phyloP scores from a whole-genome alignment of 2,329 filamentous ascomycete genomes.

The Uncinocarpus reesii region DNA sequence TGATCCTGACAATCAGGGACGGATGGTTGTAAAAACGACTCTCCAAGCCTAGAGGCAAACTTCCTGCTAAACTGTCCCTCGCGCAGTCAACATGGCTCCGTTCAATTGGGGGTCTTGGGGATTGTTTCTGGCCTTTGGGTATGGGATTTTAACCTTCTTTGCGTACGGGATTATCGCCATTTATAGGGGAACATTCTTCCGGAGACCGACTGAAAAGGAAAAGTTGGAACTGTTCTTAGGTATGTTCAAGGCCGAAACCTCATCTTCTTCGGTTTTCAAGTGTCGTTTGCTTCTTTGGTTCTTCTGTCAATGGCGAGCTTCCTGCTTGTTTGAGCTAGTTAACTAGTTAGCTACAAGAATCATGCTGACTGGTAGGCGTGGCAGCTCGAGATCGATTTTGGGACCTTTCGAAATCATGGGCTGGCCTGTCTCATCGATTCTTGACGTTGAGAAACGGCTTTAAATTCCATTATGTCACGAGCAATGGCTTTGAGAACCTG shows the following conservation, averaged over 20 bases:
- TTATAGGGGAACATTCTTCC: conserved; percentile 30
- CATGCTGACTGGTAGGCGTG: neutral
- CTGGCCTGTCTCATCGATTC: conserved; percentile 43
- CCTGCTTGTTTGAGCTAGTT: no score
- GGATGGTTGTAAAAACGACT: neutral
- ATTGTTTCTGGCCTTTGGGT: conserved; percentile 19
- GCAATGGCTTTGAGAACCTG: conserved; percentile 22
- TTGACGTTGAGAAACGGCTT: conserved; percentile 40
- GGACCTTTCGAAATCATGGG: conserved; percentile 42
- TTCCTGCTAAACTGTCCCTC: neutral
- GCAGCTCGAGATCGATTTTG: conserved; percentile 45
- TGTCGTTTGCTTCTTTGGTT: no score
- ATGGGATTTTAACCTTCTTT: conserved; percentile 30
- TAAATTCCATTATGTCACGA: conserved; percentile 48
- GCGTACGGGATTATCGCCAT: conserved; percentile 27
- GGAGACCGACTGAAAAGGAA: conserved; percentile 31
- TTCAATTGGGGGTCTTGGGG: conserved; percentile 1
- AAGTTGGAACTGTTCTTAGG: conserved; percentile 33
- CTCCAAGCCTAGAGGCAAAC: neutral
- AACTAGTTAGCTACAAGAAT: neutral
- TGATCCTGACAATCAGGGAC: neutral
- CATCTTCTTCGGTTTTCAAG: conserved; percentile 15
- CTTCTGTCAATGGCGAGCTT: no score
- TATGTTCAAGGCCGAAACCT: no score
- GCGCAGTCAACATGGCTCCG: neutral